Base-by-base conservation (phyloP, 129 eudicot species). In the Artemisia annua region DNA sequence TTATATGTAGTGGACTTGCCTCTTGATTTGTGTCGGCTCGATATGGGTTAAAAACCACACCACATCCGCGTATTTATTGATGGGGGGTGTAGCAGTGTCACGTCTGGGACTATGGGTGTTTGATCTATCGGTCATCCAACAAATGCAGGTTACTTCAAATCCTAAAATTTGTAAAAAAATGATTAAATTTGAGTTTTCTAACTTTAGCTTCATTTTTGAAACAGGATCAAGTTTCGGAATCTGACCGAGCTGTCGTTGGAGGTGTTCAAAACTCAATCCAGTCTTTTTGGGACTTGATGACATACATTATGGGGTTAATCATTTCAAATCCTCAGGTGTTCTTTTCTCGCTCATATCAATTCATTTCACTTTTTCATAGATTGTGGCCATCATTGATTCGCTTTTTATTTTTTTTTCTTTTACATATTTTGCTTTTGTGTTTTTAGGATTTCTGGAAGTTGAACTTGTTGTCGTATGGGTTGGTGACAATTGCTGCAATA, bases 21-120 rank as follows among this genome's bases (percentile, higher is more conserved):
- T 94, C 39, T 78, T 88, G 73, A 66, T 86, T 20, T 94, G 99
- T 74, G 91, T 90, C 35, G 96, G 85, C 67, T 90, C 99, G 19
- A 78, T 94, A 72, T 94, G 88, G 81, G 73, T 88, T 12, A 78
- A 78, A 72, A 63, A 82, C 63, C 85, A 71, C 35, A n/a, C 84
- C 50, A 48, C 67, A 24, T 81, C 97, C n/a, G 86, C 96, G 16
- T 90, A 86, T 77, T 54, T 85, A 74, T 78, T 94, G 66, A 90
- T 90, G 99, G 88, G 60, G 0, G 99, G 99, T 39, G 99, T 94
- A 66, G 93, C 89, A 20, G 79, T 68, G 14, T 94, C 99, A 14
- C 93, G 99, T 39, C 84, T 94, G 1, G 99, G 99, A 67, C 78
- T 94, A 4, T 94, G 99, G 99, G 81, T 88, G 89, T 94, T 94